A percentile compares a stretch with the other conserved stretches of the same genome.
phyloP scores from a whole-genome alignment of 345 rosid species.

The Ceriops decandra region DNA sequence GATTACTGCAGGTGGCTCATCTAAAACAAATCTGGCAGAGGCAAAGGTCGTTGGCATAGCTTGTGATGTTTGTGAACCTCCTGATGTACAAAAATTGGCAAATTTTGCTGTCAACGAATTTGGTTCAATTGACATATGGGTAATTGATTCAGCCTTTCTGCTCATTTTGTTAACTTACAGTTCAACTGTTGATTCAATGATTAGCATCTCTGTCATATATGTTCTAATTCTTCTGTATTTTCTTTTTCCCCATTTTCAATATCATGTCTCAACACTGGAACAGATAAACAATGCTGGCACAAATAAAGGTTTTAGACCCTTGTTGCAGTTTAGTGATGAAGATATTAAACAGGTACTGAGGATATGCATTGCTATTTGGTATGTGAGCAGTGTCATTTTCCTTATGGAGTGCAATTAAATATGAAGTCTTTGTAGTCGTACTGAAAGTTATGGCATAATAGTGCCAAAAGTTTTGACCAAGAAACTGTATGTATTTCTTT shows the following conservation, averaged over 20 bases:
- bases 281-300: conserved; percentile 96
- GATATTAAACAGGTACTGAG: conserved; percentile 70
- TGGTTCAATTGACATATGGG: conserved; percentile 89
- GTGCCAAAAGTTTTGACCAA: no score
- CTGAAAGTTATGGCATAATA: background rate
- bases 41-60: conserved; percentile 84
- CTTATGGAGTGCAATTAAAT: background rate
- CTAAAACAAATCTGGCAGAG: conserved; percentile 42
- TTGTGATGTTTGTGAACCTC: conserved; percentile 72
- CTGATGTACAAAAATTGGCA: conserved; percentile 68
- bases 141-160: conserved; percentile 27
- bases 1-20: conserved; percentile 37
- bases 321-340: conserved; percentile 79
- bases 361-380: background rate
- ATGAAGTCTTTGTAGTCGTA: background rate
- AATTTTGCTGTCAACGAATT: conserved; percentile 65
- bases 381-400: background rate
- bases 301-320: conserved; percentile 88
- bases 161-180: background rate
- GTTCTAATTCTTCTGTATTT: background rate
- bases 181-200: background rate
- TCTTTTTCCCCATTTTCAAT: background rate
- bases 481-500: no score
- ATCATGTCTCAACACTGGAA: conserved; percentile 11
- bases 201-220: background rate